Base-by-base conservation (phyloP, 139 green algal species). In the Raphidocelis subcapitata region DNA sequence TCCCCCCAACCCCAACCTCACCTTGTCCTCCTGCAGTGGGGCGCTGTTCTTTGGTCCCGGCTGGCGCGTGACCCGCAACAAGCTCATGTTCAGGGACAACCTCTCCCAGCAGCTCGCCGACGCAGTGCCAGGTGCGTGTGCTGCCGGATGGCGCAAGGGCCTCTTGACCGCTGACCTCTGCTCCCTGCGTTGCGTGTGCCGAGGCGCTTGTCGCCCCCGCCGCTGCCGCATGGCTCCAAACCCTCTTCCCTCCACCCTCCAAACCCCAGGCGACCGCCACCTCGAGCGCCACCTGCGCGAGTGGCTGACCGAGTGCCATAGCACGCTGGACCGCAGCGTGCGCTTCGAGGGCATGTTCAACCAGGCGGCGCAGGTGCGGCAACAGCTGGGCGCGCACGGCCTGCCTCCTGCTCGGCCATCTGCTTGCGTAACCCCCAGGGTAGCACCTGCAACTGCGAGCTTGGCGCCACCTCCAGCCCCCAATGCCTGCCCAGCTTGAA, bases 31-130 rank as follows among this genome's bases (percentile, higher is more conserved):
- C 47, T 89, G 49, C 75, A 82, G 90, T 0, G 90, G 90, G 46
- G 79, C 85, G 18, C 90, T 95, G 16, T 95, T 95, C 81, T 90
- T 94, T 52, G 90, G 89, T 15, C 88, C 89, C 0, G 69, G 68
- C 28, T 95, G 92, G 76, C 72, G 74, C 18, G 90, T 95, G 26
- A 95, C 90, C 3, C 84, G 90, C 74, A 95, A 95, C 87, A 95
- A 93, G 82, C 81, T 88, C 18, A 87, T 63, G 16, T 85, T 87
- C 79, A 64, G 89, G 0, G 89, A 95, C 83, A 87, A 91, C 75
- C 72, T 95, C 62, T 51, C 54, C 2, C 71, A 87, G 63, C 76
- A 92, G 59, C 83, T 95, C 57, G 79, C 75, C 20, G 49, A 51
- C 4, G 85, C 86, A 14, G 24, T 33, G 54, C 54, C 41, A 49